A percentile compares a stretch with the other conserved stretches of the same genome.
phyloP scores from a whole-genome alignment of 2,329 filamentous ascomycete species.

The Botrytis fragariae region DNA sequence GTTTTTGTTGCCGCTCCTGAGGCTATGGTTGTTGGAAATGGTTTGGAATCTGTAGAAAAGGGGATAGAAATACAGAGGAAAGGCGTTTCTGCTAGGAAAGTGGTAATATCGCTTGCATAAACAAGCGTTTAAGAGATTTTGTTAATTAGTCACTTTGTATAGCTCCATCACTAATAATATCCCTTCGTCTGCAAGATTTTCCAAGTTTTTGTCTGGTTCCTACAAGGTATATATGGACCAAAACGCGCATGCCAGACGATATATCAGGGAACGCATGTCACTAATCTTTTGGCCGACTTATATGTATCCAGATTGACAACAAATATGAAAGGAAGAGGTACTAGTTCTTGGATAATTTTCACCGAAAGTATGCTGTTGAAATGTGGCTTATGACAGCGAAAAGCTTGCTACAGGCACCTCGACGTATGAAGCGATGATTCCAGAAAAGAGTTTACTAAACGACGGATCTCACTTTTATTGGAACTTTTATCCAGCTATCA shows the following conservation, averaged over 20 bases:
- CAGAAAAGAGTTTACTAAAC: background rate
- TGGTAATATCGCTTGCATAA: conserved; percentile 21
- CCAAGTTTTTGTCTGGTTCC: background rate
- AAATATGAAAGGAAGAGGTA: background rate
- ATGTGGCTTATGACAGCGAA: background rate
- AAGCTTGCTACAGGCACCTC: background rate
- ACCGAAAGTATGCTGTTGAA: background rate
- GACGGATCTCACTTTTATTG: too few species aligned
- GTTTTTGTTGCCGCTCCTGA: conserved; percentile 41
- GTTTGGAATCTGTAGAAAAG: conserved; percentile 43
- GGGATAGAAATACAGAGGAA: conserved; percentile 38
- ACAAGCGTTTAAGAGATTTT: background rate
- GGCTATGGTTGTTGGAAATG: conserved; percentile 42
- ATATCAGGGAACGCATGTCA: background rate
- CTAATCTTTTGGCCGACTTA: background rate
- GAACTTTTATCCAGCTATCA: too few species aligned
- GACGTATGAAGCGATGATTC: background rate
- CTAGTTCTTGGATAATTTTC: background rate
- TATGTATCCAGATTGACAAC: background rate
- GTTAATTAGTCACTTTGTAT: background rate
- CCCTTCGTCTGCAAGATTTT: background rate
- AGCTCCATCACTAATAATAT: background rate
- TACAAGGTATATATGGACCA: background rate
- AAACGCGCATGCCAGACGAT: background rate
- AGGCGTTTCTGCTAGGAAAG: conserved; percentile 25